Percentiles rank a stretch among this genome's conserved stretches.
phyloP scores from a whole-genome alignment of 164 flowering plant genomes.

The Magnolia sinica region DNA sequence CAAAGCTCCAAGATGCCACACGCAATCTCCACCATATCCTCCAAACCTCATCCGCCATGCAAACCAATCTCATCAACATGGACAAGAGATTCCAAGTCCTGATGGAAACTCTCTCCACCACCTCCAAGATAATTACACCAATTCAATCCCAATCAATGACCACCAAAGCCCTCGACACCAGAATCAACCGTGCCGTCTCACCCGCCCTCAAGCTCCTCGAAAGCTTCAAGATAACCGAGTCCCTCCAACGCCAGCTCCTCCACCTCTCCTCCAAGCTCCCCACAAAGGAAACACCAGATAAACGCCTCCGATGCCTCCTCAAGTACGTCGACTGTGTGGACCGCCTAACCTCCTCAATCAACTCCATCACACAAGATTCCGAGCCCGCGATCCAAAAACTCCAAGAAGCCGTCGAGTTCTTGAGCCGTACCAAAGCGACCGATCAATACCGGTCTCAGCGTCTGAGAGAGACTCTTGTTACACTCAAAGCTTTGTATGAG shows the following conservation, averaged over 20 bases:
- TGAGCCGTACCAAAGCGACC: conserved; percentile 71
- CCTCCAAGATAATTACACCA: conserved; percentile 47
- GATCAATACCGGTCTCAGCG: conserved; percentile 46
- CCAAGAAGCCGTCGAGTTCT: conserved; percentile 74
- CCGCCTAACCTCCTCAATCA: conserved; percentile 35
- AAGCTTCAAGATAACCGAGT: conserved; percentile 49
- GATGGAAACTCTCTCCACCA: conserved; percentile 28
- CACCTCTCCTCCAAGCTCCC: conserved; percentile 31
- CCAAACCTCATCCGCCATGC: conserved; percentile 28
- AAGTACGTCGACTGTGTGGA: conserved; percentile 51
- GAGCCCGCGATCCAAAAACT: conserved; percentile 66
- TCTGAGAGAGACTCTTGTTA: conserved; percentile 48
- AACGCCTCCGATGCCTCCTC: conserved; percentile 34
- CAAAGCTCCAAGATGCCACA: conserved; percentile 40
- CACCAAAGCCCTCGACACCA: conserved; percentile 54
- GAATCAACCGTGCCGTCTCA: conserved; percentile 62
- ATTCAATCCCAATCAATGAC: conserved; percentile 57
- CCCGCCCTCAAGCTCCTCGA: conserved; percentile 56
- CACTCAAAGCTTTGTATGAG: conserved; percentile 56
- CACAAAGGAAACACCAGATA: conserved; percentile 16
- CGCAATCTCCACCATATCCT: conserved; percentile 45
- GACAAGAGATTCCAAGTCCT: conserved; percentile 35
- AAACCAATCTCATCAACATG: conserved; percentile 32
- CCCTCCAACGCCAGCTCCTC: conserved; percentile 48
- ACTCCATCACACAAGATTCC: conserved; percentile 36